phyloP scores from a whole-genome alignment of 805 yeast species.

The Teunomyces barrocoloradensis region DNA sequence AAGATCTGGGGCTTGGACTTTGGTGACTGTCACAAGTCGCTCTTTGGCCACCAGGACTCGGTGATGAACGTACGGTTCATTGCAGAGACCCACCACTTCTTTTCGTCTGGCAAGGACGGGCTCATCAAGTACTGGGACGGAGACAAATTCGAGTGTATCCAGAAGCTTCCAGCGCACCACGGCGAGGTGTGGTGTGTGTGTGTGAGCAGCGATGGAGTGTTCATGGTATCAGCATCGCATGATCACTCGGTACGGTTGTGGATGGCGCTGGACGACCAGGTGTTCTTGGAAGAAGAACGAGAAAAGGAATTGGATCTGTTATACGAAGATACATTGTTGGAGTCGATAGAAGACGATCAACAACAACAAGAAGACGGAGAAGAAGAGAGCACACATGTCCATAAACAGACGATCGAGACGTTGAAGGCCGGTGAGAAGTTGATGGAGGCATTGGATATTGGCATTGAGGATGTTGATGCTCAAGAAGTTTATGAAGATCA shows the following conservation, averaged over 20 bases:
- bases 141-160: constrained; percentile 91
- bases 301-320: constrained; percentile 93
- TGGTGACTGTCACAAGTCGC: constrained; percentile 97
- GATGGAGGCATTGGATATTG: constrained; percentile 88
- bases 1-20: constrained; percentile 98
- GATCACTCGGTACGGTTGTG: constrained; percentile 93
- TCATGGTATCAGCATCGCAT: constrained; percentile 81
- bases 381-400: constrained; percentile 63
- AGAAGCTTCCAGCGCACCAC: constrained; percentile 78
- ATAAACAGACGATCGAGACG: constrained; percentile 84
- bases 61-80: constrained; percentile 85
- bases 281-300: constrained; percentile 94
- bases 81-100: constrained; percentile 84
- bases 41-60: constrained; percentile 96
- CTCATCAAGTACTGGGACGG: constrained; percentile 97
- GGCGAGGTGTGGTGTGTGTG: constrained; percentile 92
- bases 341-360: constrained; percentile 61
- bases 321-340: constrained; percentile 77
- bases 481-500: constrained; percentile 48
- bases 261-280: constrained; percentile 91
- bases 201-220: constrained; percentile 67
- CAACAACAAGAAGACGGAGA: constrained; percentile 22
- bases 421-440: constrained; percentile 91
- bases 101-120: constrained; percentile 87
- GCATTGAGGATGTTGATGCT: constrained; percentile 64